phyloP scores from a whole-genome alignment of 441 rosid species.

The Sinapis alba region DNA sequence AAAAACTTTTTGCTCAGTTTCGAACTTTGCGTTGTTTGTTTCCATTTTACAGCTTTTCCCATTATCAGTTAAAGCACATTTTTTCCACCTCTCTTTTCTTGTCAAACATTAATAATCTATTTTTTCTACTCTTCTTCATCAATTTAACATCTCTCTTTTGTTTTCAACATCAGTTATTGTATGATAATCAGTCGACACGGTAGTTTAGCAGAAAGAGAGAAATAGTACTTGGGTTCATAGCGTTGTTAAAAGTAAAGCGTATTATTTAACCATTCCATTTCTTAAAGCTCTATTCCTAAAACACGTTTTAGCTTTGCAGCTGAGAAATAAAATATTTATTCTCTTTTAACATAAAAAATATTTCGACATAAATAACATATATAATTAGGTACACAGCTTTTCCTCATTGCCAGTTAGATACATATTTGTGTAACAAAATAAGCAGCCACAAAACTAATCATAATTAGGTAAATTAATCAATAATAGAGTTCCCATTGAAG shows the following conservation, averaged over 20 bases:
- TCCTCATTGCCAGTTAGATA: background rate
- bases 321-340: background rate
- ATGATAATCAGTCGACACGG: background rate
- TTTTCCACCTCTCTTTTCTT: background rate
- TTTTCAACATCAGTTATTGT: background rate
- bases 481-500: constrained; percentile 7
- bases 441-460: background rate
- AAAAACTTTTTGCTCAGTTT: background rate
- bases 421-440: constrained; percentile 8
- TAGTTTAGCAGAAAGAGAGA: background rate
- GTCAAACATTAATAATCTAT: background rate
- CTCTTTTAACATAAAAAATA: background rate
- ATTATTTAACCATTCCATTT: background rate
- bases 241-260: background rate
- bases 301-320: background rate
- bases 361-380: background rate
- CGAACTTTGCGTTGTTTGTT: background rate
- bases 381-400: constrained; percentile 1
- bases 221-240: background rate
- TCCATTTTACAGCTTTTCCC: background rate
- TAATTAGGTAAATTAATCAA: constrained; percentile 12
- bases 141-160: background rate
- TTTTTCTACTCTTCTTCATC: background rate
- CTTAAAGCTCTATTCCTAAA: background rate
- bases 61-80: constrained; percentile 21